These are phyloP conservation scores for Aquanectria penicillioides DNA, from an alignment of 2,329 filamentous ascomycete species.

Conservation along the genomic window DNA sequence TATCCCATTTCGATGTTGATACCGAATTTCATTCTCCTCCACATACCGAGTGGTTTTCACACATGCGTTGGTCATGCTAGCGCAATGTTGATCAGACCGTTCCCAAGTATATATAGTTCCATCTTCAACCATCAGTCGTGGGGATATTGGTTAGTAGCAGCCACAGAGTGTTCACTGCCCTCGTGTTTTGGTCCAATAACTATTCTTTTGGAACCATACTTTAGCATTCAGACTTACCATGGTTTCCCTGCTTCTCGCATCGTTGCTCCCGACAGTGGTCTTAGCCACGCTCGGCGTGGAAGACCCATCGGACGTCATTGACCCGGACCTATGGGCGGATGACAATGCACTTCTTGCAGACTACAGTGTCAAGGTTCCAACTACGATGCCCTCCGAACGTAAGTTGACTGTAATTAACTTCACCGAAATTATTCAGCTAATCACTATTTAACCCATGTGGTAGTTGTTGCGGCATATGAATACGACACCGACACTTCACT, in stretches of 20 bases:
- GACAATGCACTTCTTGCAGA: background rate
- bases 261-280: background rate
- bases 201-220: no score
- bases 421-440: no score
- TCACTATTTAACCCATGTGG: background rate
- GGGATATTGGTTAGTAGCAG: background rate
- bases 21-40: no score
- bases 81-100: no score
- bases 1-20: no score
- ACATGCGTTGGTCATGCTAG: background rate
- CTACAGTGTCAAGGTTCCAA: background rate
- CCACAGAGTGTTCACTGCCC: background rate
- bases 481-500: background rate
- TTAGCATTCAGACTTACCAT: no score
- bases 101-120: background rate
- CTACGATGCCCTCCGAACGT: background rate
- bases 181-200: background rate
- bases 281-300: background rate
- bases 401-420: background rate
- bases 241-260: background rate
- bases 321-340: background rate
- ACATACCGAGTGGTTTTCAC: background rate
- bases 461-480: background rate
- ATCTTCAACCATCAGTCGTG: background rate
- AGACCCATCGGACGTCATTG: background rate